A percentile compares a stretch with the other conserved stretches of the same genome.
Evolutionary conservation across 176 grass and related monocot genomes (phyloP).

Genomic region (Triticum turgidum): DNA sequence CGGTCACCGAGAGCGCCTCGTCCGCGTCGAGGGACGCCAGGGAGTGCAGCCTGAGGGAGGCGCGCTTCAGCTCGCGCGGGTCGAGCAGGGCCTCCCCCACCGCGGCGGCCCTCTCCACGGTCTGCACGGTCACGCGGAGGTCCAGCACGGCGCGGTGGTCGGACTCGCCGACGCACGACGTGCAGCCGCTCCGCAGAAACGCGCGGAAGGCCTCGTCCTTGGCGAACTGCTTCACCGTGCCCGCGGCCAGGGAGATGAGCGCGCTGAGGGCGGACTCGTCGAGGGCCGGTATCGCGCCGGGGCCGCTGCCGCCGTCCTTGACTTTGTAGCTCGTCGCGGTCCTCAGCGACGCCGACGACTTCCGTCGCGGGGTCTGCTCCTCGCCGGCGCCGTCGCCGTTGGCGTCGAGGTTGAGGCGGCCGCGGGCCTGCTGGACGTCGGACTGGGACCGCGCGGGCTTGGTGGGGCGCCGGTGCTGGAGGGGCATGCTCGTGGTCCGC

Average conservation of each 20-base stretch:
- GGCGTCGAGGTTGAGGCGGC: background rate
- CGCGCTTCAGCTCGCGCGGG: slow-evolving; percentile 49
- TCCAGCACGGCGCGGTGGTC: slow-evolving; percentile 42
- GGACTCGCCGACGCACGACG: slow-evolving; percentile 41
- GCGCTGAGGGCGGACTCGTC: slow-evolving; percentile 56
- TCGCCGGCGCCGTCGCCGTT: background rate
- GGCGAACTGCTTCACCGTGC: slow-evolving; percentile 29
- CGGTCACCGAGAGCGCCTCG: slow-evolving; percentile 27
- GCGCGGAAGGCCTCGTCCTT: slow-evolving; percentile 46
- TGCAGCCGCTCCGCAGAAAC: slow-evolving; percentile 33
- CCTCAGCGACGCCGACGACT: slow-evolving; percentile 26
- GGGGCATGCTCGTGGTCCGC: slow-evolving; percentile 38
- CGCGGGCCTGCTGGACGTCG: slow-evolving; percentile 38
- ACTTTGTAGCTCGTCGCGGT: slow-evolving; percentile 14
- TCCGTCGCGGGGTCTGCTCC: background rate
- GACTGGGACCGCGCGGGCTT: slow-evolving; percentile 44
- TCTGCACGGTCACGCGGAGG: slow-evolving; percentile 45
- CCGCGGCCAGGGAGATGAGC: slow-evolving; percentile 43
- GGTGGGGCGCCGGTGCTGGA: slow-evolving; percentile 23
- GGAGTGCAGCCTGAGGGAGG: slow-evolving; percentile 31
- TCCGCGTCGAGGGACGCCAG: background rate
- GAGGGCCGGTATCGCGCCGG: slow-evolving; percentile 28
- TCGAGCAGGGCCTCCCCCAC: slow-evolving; percentile 16
- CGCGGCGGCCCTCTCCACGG: slow-evolving; percentile 37
- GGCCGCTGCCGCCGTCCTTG: background rate